A percentile compares a stretch with the other conserved stretches of the same genome.
Evolutionary conservation across 495 filamentous ascomycete species (phyloP).

Genomic region (Patellaria atrata): DNA sequence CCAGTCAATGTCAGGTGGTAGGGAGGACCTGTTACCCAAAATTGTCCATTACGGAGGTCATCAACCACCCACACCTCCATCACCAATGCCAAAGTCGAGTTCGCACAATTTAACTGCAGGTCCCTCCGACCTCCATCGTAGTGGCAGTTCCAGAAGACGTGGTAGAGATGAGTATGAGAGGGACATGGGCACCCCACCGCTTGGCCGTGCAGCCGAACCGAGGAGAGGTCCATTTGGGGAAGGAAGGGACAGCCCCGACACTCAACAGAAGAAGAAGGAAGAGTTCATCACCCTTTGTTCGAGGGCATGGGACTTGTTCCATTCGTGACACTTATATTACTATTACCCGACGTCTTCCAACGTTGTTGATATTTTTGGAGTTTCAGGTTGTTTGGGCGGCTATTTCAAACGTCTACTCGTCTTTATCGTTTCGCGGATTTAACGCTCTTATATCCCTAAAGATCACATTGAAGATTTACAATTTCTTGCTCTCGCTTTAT

Average conservation of each 20-base stretch:
- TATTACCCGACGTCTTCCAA: no score
- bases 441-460: no score
- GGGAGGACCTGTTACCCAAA: slow-evolving; percentile 79
- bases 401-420: no score
- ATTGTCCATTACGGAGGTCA: slow-evolving; percentile 90
- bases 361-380: no score
- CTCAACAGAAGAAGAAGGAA: slow-evolving; percentile 78
- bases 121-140: slow-evolving; percentile 23
- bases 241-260: slow-evolving; percentile 64
- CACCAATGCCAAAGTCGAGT: slow-evolving; percentile 43
- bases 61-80: slow-evolving; percentile 84
- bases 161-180: slow-evolving; percentile 80
- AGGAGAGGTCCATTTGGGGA: slow-evolving; percentile 11
- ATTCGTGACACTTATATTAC: slow-evolving; percentile 71
- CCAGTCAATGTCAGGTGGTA: slow-evolving; percentile 72
- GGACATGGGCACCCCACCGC: slow-evolving; percentile 60
- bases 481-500: no score
- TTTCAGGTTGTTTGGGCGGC: no score
- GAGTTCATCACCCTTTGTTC: slow-evolving; percentile 82
- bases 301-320: slow-evolving; percentile 91
- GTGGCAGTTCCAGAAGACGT: slow-evolving; percentile 50
- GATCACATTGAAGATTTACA: no score
- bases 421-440: no score
- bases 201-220: slow-evolving; percentile 32
- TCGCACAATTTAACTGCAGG: slow-evolving; percentile 23